These are phyloP conservation scores for Ustilago nuda DNA, from an alignment of 1,284 basidiomycete species.

Conservation along the genomic window DNA sequence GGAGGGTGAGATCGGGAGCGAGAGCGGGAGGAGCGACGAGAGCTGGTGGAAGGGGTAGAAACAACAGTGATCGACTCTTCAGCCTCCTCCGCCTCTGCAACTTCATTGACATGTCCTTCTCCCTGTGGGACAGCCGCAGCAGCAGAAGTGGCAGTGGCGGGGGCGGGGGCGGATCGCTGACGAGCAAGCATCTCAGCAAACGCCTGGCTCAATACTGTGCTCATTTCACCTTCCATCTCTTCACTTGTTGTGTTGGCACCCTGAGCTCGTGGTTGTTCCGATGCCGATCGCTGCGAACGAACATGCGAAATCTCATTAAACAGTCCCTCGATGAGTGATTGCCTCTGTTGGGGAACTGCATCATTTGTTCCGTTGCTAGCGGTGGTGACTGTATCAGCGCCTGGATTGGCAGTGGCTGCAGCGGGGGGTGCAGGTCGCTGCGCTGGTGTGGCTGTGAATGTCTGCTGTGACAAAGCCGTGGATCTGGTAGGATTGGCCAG, in stretches of 20 bases:
- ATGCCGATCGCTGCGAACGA: slow-evolving; percentile 16
- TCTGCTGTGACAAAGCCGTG: no score
- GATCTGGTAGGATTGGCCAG: not conserved
- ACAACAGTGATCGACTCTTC: slow-evolving; percentile 24
- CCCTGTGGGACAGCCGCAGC: not conserved
- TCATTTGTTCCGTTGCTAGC: no score
- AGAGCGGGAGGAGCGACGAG: slow-evolving; percentile 5
- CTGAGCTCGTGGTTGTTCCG: not conserved
- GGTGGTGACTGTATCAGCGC: not conserved
- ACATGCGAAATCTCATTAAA: slow-evolving; percentile 30
- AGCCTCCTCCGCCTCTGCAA: slow-evolving; percentile 8
- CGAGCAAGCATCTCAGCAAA: slow-evolving; percentile 35
- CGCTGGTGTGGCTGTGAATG: not conserved
- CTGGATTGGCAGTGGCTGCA: not conserved
- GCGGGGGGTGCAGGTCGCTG: not conserved
- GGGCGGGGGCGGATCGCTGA: slow-evolving; percentile 7
- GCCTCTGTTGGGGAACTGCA: slow-evolving; percentile 5
- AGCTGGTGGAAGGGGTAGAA: slow-evolving; percentile 14
- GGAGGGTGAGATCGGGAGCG: slow-evolving; percentile 19
- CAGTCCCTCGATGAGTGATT: slow-evolving; percentile 32
- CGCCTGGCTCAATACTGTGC: slow-evolving; percentile 16
- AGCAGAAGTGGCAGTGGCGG: not conserved
- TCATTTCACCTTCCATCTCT: not conserved
- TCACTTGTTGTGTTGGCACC: not conserved
- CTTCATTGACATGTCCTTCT: not conserved